Evolutionary conservation across 306 rosid species (phyloP), one percentile per base, ranked within the genome.

Genomic region (Alnus rubra): DNA sequence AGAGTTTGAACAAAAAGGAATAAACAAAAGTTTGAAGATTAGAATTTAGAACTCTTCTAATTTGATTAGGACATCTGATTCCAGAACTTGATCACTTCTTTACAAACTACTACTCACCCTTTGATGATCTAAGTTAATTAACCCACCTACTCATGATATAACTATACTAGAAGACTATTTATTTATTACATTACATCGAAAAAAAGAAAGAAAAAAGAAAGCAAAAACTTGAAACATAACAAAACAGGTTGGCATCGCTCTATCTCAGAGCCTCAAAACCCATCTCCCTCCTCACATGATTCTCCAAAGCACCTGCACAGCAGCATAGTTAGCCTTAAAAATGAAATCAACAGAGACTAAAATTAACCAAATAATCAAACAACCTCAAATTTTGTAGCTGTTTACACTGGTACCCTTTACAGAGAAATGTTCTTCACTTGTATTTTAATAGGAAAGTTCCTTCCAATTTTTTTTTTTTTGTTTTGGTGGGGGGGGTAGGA

Each of bases 231-330:
- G 82, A 83, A 83, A n/a, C n/a, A n/a, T n/a, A n/a, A n/a, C n/a
- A n/a, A n/a, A n/a, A 84, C 82, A 78, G 51, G 80, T 74, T 76
- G 92, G 78, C 90, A 79, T 81, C 80, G 77, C 69, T 37, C 77
- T 86, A 87, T 86, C 93, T 83, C 80, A 80, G 23, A 50, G 87
- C 88, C 80, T 79, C 87, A 67, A 89, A 87, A 35, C 91, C 95
- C 82, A 62, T 79, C 73, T 79, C 91, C 89, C 80, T 83, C 87
- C 87, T 89, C 95, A 90, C 95, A 85, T 86, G 92, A 88, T 90
- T 89, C 84, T 82, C 87, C 93, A 89, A 47, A 42, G 16, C 87
- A 83, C 87, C 97, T 92, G 97, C 91, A 89, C 75, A 82, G 67
- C 84, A 86, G 85, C 77, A 83, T 78, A 78, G 81, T 78, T 44